Evolutionary conservation across 2,329 filamentous ascomycete species (phyloP).

Genomic region (Colletotrichum paranaense): DNA sequence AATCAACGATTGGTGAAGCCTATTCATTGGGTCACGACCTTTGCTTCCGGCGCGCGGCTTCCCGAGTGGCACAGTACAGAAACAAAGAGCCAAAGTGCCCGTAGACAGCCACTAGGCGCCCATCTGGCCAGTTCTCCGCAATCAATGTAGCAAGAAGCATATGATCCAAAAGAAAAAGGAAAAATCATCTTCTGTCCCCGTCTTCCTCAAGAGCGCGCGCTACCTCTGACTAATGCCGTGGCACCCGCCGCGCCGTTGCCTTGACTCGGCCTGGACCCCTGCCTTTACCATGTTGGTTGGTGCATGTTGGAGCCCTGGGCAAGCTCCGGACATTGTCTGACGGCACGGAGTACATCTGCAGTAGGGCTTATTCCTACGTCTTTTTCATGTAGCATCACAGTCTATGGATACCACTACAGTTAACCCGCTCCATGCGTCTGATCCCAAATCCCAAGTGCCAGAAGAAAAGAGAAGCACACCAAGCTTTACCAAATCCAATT

Average conservation of each 20-base stretch:
- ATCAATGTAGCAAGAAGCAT: not conserved
- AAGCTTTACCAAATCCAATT: not conserved
- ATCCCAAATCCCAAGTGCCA: not conserved
- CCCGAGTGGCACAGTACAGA: not conserved
- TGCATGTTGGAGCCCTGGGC: not conserved
- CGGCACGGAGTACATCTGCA: not conserved
- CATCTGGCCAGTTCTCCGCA: not conserved
- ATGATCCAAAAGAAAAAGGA: not conserved
- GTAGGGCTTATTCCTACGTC: not conserved
- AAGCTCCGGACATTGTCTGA: not conserved
- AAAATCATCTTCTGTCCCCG: not conserved
- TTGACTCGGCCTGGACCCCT: conserved; percentile 15
- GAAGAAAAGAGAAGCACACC: not conserved
- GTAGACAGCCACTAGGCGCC: not conserved
- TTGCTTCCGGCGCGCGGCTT: not conserved
- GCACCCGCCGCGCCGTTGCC: conserved; percentile 23
- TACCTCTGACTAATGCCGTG: conserved; percentile 18
- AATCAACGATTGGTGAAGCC: not conserved
- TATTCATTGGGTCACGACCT: not conserved
- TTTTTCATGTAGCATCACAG: not conserved
- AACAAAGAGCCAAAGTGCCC: not conserved
- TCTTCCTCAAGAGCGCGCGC: not conserved
- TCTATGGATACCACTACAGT: not conserved
- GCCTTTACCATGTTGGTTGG: not conserved
- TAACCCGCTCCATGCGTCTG: not conserved